Evolutionary conservation across 78 protist genomes (phyloP), one percentile per base, ranked within the genome.

Genomic region (Bodo saltans): DNA sequence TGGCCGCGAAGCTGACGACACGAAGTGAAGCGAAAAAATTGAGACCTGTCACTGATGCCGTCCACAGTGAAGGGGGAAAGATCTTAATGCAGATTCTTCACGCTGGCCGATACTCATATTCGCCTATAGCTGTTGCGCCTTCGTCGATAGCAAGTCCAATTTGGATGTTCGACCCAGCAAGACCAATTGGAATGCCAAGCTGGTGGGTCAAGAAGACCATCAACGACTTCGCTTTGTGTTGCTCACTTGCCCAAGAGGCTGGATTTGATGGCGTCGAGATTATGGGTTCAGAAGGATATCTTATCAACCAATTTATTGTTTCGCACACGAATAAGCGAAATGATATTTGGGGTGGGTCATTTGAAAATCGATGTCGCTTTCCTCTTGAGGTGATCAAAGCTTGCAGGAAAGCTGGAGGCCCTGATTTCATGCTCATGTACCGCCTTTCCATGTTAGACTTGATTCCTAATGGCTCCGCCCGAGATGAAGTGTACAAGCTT

Each of bases 261-360:
- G 90, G 90, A 12, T 90, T 87, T 34, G 93, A 90, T 72, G 93
- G 93, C 0, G 93, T 90, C 0, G 87, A 90, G 83, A 81, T 91
- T 28, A 87, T 88, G 90, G 93, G 93, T 1, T 35, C 68, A 27
- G 88, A 81, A 42, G 92, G 92, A 29, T 91, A 91, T 33, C 88
- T 91, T 41, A 87, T 91, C 79, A 91, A 91, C 84, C 85, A 87
- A 68, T 91, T 91, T 40, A 4, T 88, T 39, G 89, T 71, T 4
- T 4, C 0, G 75, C 82, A 75, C 60, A 81, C 87, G 29, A 91
- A 91, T 85, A 40, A 83, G 37, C 88, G 93, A n/a, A 86, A 69
- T 23, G 93, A 88, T 68, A 76, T 74, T 39, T 91, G 89, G 90
- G 93, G 93, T 32, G 91, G 91, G 69, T 0, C 60, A 32, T 87